phyloP scores from a whole-genome alignment of 495 filamentous ascomycete genomes.

The Penicillium robsamsonii region DNA sequence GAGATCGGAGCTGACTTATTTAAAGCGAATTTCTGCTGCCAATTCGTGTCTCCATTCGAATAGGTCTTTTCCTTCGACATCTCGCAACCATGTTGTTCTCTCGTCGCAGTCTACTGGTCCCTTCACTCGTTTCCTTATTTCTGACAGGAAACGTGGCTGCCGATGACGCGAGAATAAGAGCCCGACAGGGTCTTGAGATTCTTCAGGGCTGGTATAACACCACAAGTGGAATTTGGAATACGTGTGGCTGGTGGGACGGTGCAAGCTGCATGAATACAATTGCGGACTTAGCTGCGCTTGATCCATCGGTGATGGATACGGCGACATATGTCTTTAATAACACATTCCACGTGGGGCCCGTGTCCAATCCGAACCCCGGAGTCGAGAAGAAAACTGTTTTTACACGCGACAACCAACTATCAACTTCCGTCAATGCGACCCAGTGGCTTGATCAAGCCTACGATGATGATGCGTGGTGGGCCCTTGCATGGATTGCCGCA shows the following conservation, averaged over 20 bases:
- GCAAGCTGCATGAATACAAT: constrained; percentile 66
- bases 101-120: constrained; percentile 8
- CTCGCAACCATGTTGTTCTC: constrained; percentile 17
- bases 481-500: constrained; percentile 61
- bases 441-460: constrained; percentile 59
- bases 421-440: constrained; percentile 20
- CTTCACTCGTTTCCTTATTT: constrained; percentile 10
- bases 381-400: constrained; percentile 17
- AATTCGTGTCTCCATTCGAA: not conserved
- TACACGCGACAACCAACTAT: constrained; percentile 5
- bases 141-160: constrained; percentile 13
- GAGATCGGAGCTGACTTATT: constrained; percentile 14
- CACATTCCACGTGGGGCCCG: constrained; percentile 35
- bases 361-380: constrained; percentile 26
- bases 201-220: constrained; percentile 65
- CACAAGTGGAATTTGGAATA: constrained; percentile 61
- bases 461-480: constrained; percentile 76
- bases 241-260: constrained; percentile 73
- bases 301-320: constrained; percentile 30
- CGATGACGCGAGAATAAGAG: constrained; percentile 31
- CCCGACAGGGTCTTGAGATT: constrained; percentile 43
- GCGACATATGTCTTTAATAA: constrained; percentile 44
- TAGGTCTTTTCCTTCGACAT: constrained; percentile 5
- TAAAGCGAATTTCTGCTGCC: constrained; percentile 9
- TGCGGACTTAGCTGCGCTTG: constrained; percentile 56